Conservation (phyloP, 352 stramenopile species). For the Elongisporangium anandrum region DNA sequence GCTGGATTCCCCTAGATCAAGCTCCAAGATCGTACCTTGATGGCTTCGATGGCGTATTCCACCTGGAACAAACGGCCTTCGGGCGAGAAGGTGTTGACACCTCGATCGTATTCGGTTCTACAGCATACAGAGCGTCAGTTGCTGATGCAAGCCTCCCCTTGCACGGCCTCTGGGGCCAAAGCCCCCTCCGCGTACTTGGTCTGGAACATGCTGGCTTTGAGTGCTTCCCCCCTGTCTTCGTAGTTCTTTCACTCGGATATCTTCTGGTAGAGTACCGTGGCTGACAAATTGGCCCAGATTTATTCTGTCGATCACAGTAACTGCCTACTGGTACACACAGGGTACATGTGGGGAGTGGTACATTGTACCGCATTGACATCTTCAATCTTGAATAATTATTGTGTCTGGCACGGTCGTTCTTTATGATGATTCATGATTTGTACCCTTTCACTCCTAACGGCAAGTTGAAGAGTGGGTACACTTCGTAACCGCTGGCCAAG, state of each 20-base stretch:
- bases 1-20: background rate
- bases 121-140: background rate
- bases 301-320: background rate
- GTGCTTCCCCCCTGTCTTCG: constrained; percentile 7
- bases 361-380: background rate
- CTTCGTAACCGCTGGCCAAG: background rate
- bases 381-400: background rate
- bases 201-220: constrained; percentile 43
- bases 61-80: constrained; percentile 99
- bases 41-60: constrained; percentile 98
- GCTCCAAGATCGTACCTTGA: constrained; percentile 72
- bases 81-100: constrained; percentile 99
- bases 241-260: constrained; percentile 33
- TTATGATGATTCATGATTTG: background rate
- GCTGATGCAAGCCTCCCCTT: background rate
- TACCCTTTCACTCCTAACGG: background rate
- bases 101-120: constrained; percentile 98
- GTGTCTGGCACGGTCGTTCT: background rate
- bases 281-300: background rate
- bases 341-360: background rate
- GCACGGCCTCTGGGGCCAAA: background rate
- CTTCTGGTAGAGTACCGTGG: constrained; percentile 11
- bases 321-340: background rate
- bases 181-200: constrained; percentile 35
- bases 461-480: background rate